phyloP scores from a whole-genome alignment of 768 basidiomycete species.

The Suillus sp. region DNA sequence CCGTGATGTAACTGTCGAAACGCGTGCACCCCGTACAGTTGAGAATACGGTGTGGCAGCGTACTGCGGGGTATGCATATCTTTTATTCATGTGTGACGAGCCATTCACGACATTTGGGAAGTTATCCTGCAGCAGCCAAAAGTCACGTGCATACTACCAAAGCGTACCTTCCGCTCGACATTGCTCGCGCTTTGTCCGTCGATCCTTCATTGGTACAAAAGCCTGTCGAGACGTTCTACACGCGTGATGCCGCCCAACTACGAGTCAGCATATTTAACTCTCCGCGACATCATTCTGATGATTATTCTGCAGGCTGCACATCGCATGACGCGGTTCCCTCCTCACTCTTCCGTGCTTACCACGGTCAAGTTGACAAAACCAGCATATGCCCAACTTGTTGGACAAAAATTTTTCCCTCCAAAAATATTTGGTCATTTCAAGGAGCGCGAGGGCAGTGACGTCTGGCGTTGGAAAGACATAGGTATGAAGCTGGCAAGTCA shows the following conservation, averaged over 20 bases:
- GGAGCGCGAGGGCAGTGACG: constrained; percentile 61
- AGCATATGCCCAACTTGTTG: constrained; percentile 89
- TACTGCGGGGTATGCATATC: constrained; percentile 56
- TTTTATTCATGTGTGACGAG: background rate
- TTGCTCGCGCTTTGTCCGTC: constrained; percentile 69
- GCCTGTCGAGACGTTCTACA: constrained; percentile 92
- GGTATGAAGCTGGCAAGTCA: constrained; percentile 88
- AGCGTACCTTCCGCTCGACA: constrained; percentile 77
- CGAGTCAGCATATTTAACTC: constrained; percentile 55
- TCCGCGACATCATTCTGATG: constrained; percentile 6
- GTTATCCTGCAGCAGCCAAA: constrained; percentile 69
- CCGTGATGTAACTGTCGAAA: constrained; percentile 53
- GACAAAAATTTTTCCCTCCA: constrained; percentile 91
- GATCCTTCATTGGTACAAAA: constrained; percentile 78
- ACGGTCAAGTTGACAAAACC: constrained; percentile 82
- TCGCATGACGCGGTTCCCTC: constrained; percentile 89
- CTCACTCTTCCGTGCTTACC: constrained; percentile 59
- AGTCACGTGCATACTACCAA: constrained; percentile 77
- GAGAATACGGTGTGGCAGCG: constrained; percentile 71
- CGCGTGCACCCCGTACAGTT: constrained; percentile 59
- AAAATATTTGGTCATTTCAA: constrained; percentile 81
- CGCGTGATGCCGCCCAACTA: constrained; percentile 87
- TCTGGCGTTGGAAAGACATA: constrained; percentile 79
- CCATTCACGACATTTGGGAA: constrained; percentile 27
- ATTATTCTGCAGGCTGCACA: constrained; percentile 69